Conservation (phyloP, 805 yeast genomes). For the Candida railenensis region DNA sequence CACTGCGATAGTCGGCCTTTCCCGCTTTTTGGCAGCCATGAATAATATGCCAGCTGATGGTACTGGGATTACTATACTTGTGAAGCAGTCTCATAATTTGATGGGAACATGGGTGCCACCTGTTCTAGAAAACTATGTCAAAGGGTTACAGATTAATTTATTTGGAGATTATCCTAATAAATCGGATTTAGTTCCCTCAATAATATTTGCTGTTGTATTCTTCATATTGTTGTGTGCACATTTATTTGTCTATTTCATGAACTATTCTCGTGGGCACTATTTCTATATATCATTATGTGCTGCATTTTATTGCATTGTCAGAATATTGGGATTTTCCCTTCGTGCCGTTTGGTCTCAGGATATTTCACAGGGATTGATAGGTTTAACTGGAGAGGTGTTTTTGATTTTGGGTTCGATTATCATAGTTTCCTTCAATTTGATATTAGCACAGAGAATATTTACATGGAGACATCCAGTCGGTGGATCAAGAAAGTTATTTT, state of each 20-base stretch:
- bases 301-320: constrained; percentile 50
- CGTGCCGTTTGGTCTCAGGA: constrained; percentile 60
- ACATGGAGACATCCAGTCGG: constrained; percentile 77
- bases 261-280: constrained; percentile 55
- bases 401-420: constrained; percentile 56
- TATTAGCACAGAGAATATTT: constrained; percentile 69
- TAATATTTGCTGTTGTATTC: constrained; percentile 55
- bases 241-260: constrained; percentile 43
- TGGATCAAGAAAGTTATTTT: constrained; percentile 53
- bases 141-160: constrained; percentile 42
- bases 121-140: constrained; percentile 33
- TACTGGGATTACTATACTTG: constrained; percentile 23
- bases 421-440: constrained; percentile 57
- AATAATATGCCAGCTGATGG: constrained; percentile 32
- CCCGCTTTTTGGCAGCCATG: constrained; percentile 25
- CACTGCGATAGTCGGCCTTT: constrained; percentile 29
- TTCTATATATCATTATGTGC: constrained; percentile 58
- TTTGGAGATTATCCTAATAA: constrained; percentile 61
- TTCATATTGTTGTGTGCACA: constrained; percentile 47
- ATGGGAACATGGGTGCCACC: constrained; percentile 41
- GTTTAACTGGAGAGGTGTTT: constrained; percentile 57
- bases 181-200: constrained; percentile 59
- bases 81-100: constrained; percentile 27
- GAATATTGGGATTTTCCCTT: constrained; percentile 58
- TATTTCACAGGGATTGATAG: constrained; percentile 44